phyloP scores from a whole-genome alignment of 495 filamentous ascomycete species.

The Pyronema domesticum region DNA sequence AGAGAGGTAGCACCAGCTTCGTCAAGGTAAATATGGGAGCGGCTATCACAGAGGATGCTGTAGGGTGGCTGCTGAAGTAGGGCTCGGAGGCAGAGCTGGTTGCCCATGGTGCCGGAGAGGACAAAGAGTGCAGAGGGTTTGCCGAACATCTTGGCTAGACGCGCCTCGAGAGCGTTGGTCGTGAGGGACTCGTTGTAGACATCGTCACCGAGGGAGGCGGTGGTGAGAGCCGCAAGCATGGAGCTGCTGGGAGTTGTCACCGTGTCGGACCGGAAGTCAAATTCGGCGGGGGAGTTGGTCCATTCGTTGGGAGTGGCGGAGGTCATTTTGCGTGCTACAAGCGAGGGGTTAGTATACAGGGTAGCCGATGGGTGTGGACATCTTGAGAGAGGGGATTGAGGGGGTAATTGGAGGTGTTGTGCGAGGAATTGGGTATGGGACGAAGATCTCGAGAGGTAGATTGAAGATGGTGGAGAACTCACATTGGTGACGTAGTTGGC shows the following conservation, averaged over 20 bases:
- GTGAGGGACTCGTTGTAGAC: conserved; percentile 70
- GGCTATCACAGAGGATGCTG: conserved; percentile 47
- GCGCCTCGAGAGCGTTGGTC: conserved; percentile 51
- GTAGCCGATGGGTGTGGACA: too few relatives aligned
- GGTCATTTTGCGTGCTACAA: background rate
- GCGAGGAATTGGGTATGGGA: too few relatives aligned
- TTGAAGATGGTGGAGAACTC: too few relatives aligned
- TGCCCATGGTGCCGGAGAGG: conserved; percentile 81
- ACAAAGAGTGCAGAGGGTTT: conserved; percentile 63
- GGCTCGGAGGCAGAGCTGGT: conserved; percentile 53
- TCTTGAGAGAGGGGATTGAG: too few relatives aligned
- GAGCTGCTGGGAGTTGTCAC: conserved; percentile 68
- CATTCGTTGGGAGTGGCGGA: conserved; percentile 5
- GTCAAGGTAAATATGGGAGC: conserved; percentile 47
- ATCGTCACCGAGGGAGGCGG: conserved; percentile 51
- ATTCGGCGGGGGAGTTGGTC: conserved; percentile 34
- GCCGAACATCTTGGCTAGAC: conserved; percentile 49
- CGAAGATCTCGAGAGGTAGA: too few relatives aligned
- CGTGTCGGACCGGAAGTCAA: conserved; percentile 52
- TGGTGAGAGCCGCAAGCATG: conserved; percentile 56
- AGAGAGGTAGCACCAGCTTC: conserved; percentile 56
- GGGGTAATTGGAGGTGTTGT: too few relatives aligned
- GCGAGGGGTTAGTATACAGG: background rate
- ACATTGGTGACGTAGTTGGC: too few relatives aligned
- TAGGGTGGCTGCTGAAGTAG: conserved; percentile 54